Evolutionary conservation across 805 yeast species (phyloP), one percentile per base, ranked within the genome.

Genomic region (Candida qinlingensis): DNA sequence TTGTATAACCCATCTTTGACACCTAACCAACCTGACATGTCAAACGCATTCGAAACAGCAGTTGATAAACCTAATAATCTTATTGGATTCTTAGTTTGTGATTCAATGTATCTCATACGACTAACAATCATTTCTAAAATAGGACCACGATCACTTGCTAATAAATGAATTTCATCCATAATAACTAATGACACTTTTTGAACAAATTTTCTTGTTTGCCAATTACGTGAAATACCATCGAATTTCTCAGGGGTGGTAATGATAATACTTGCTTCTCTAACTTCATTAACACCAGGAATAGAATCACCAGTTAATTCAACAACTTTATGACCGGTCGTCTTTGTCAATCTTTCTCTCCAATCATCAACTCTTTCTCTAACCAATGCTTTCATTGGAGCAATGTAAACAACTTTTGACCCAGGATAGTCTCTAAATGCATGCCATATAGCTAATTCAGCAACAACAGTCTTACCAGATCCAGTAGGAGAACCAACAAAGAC

Each of bases 291-390:
- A 2, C 94, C 85, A 45, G 91, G 71, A 60, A 91, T 96, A 92
- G 88, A 89, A 67, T 90, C 97, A 62, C 97, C 97, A 3, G 97
- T 91, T 53, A 91, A 71, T 62, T 91, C 97, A 37, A 94, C 71
- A 4, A 92, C 97, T 52, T 76, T 78, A 41, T 92, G 81, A 5
- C 96, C 96, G n/a, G 94, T 71, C 85, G 94, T 85, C n/a, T 77
- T 74, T 27, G 9, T 83, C 80, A 94, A 70, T 54, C 91, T 81
- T 44, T 79, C 79, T 40, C 86, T 76, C 70, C 87, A 86, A 61
- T 94, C 95, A 51, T 88, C 96, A 2, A 92, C 97, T 59, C 95
- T 88, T 71, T 94, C 99, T 3, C 97, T 96, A 0, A 98, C 97
- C 49, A 91, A 71, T 0, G 97, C 97, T 63, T 91, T 91, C 61